phyloP scores from a whole-genome alignment of 2,329 filamentous ascomycete species.

The Davidsoniella eucalypti region DNA sequence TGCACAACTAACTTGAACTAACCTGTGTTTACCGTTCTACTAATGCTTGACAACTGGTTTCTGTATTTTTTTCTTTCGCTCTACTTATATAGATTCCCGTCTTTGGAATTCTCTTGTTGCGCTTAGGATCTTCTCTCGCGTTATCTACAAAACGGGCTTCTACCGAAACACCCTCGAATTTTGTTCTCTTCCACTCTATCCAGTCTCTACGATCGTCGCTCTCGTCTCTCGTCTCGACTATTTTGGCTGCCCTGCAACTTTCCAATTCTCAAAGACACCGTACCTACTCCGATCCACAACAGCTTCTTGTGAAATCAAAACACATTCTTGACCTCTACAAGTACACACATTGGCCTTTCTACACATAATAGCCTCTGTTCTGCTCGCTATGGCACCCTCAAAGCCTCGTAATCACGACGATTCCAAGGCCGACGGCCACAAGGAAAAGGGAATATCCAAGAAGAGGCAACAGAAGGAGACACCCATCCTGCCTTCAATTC shows the following conservation, averaged over 20 bases:
- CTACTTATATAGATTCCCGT: background rate
- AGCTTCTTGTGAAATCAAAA: background rate
- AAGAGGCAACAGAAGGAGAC: slow-evolving; percentile 27
- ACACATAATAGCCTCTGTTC: background rate
- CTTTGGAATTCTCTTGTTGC: too few species aligned
- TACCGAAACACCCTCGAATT: background rate
- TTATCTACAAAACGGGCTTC: background rate
- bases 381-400: slow-evolving; percentile 26
- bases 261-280: slow-evolving; percentile 7
- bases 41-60: background rate
- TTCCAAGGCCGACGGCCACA: slow-evolving; percentile 24
- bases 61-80: background rate
- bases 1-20: background rate
- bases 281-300: slow-evolving; percentile 1
- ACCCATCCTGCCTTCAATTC: slow-evolving; percentile 7
- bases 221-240: slow-evolving; percentile 8
- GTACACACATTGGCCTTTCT: background rate
- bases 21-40: background rate
- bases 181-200: background rate
- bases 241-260: slow-evolving; percentile 4
- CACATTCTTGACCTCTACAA: background rate
- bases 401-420: slow-evolving; percentile 33
- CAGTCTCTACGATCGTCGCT: slow-evolving; percentile 7
- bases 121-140: too few species aligned
- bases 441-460: slow-evolving; percentile 22